Percentiles rank a stretch among this genome's conserved stretches.
Evolutionary conservation across 352 stramenopile species (phyloP).

Genomic region (Pythium chondricola): DNA sequence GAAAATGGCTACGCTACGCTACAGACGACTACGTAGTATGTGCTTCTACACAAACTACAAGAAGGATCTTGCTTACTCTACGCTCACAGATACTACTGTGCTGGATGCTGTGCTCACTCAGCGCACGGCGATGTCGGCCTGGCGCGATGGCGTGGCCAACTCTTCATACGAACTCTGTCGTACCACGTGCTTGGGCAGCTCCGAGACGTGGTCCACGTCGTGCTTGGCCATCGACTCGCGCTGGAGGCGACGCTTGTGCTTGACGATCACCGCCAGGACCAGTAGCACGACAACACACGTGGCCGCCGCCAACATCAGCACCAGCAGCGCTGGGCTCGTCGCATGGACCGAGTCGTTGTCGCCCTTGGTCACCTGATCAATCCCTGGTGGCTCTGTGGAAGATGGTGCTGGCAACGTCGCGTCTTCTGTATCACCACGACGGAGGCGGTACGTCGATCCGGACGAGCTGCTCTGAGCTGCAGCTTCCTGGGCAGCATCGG

Average conservation of each 20-base stretch:
- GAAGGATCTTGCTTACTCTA: background rate
- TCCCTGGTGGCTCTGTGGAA: background rate
- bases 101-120: slow-evolving; percentile 9
- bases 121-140: slow-evolving; percentile 15
- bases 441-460: no score
- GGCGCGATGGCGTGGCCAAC: slow-evolving; percentile 15
- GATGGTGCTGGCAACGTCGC: background rate
- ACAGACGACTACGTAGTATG: background rate
- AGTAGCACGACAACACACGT: slow-evolving; percentile 20
- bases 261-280: slow-evolving; percentile 21
- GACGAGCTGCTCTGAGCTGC: background rate
- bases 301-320: slow-evolving; percentile 19
- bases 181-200: slow-evolving; percentile 14
- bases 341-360: background rate
- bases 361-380: slow-evolving; percentile 1
- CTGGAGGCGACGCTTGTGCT: slow-evolving; percentile 18
- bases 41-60: background rate
- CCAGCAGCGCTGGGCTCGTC: slow-evolving; percentile 25
- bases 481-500: no score
- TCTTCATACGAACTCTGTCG: slow-evolving; percentile 22
- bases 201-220: slow-evolving; percentile 14
- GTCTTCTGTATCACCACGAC: no score
- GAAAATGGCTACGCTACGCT: slow-evolving; percentile 4
- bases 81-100: no score
- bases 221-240: slow-evolving; percentile 13